A percentile compares a stretch with the other conserved stretches of the same genome.
Conservation (phyloP, 495 filamentous ascomycete species). For the Pyronema domesticum region DNA sequence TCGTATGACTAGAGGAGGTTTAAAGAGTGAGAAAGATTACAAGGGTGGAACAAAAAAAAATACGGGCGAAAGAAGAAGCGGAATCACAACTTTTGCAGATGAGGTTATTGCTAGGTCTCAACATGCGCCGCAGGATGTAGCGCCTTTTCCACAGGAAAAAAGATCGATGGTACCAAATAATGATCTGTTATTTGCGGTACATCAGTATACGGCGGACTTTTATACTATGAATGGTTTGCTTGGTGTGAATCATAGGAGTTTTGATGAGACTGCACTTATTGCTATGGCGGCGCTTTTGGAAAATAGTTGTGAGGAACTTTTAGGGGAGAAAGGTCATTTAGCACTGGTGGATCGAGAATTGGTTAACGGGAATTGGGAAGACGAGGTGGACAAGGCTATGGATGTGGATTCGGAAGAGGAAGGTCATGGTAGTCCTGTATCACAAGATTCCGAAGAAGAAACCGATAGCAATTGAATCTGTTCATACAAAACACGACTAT, state of each 20-base stretch:
- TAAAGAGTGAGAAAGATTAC: constrained; percentile 1
- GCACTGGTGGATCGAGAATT: constrained; percentile 9
- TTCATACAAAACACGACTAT: too few relatives aligned
- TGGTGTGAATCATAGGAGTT: constrained; percentile 7
- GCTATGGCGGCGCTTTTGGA: constrained; percentile 17
- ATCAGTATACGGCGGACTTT: constrained; percentile 20
- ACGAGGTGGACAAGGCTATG: not conserved
- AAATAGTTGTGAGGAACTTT: constrained; percentile 8
- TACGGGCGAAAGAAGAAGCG: too few relatives aligned
- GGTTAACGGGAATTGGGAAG: not conserved
- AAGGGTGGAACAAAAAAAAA: too few relatives aligned
- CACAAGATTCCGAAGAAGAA: too few relatives aligned
- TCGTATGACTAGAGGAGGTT: constrained; percentile 19
- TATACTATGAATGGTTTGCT: constrained; percentile 20
- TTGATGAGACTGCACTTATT: constrained; percentile 20
- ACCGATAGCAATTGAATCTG: too few relatives aligned
- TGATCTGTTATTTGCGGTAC: constrained; percentile 19
- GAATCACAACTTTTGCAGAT: constrained; percentile 12
- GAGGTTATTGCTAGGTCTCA: constrained; percentile 15
- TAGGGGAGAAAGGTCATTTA: constrained; percentile 14
- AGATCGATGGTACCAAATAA: constrained; percentile 9
- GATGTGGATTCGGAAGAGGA: not conserved
- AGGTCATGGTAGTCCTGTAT: not conserved
- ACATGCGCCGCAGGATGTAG: constrained; percentile 13
- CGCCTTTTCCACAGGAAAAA: constrained; percentile 3